Evolutionary conservation across 805 yeast species (phyloP).

Genomic region (Clavispora vitiphila): DNA sequence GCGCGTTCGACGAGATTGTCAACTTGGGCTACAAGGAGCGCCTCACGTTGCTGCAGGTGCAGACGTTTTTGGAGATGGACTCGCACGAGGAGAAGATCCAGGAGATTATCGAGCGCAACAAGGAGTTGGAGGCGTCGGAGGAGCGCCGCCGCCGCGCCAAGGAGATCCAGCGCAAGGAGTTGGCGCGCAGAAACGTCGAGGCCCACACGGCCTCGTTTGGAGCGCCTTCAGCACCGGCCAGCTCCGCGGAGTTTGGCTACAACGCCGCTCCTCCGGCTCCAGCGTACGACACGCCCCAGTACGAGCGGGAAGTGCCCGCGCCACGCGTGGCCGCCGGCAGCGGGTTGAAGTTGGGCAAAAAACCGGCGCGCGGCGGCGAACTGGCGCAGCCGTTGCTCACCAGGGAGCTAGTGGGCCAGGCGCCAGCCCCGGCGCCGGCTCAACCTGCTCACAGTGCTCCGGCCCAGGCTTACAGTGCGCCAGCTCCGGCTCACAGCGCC

Average conservation of each 20-base stretch:
- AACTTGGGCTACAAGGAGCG: constrained; percentile 88
- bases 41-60: constrained; percentile 73
- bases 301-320: constrained; percentile 27
- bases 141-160: constrained; percentile 94
- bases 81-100: constrained; percentile 98
- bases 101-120: constrained; percentile 94
- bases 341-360: constrained; percentile 76
- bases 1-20: constrained; percentile 92
- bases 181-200: constrained; percentile 58
- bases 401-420: constrained; percentile 16
- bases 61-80: constrained; percentile 92
- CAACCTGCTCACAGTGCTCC: too few relatives aligned
- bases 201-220: constrained; percentile 18
- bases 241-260: constrained; percentile 10
- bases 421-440: too few relatives aligned
- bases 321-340: constrained; percentile 40
- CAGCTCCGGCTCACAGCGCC: too few relatives aligned
- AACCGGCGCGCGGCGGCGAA: constrained; percentile 31
- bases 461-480: too few relatives aligned
- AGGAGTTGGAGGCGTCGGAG: constrained; percentile 94
- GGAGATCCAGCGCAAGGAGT: constrained; percentile 77
- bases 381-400: constrained; percentile 17
- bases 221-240: constrained; percentile 1
- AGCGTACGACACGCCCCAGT: constrained; percentile 3
- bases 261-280: constrained; percentile 13